These are phyloP conservation scores for Cystobasidium tubakii DNA, from an alignment of 768 basidiomycete genomes.

Conservation along the genomic window DNA sequence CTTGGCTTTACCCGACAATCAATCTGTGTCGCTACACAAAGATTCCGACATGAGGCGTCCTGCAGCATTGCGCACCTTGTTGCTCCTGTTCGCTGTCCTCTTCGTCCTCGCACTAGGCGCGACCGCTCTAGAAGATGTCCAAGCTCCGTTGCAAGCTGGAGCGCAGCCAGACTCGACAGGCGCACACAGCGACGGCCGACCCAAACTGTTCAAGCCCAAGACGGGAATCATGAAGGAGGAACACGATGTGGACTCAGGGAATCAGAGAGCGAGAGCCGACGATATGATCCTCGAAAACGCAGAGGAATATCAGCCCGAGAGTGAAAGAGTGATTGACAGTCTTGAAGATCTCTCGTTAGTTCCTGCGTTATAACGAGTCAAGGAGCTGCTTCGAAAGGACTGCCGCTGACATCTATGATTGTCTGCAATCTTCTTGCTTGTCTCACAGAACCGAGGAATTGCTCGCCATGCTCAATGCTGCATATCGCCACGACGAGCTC, in stretches of 20 bases:
- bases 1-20: too few relatives aligned
- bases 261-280: conserved; percentile 10
- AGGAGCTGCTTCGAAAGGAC: too few relatives aligned
- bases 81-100: neutral
- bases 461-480: conserved; percentile 30
- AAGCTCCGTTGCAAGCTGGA: neutral
- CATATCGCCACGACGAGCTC: conserved; percentile 29
- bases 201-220: conserved; percentile 26
- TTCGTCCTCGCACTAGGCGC: neutral
- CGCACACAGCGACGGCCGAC: neutral
- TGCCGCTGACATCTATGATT: too few relatives aligned
- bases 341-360: conserved; percentile 25
- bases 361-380: neutral
- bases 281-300: conserved; percentile 26
- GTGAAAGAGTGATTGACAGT: conserved; percentile 17
- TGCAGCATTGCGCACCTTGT: neutral
- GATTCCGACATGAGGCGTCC: neutral
- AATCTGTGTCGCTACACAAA: too few relatives aligned
- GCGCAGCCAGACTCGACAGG: neutral
- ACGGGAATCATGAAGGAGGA: conserved; percentile 25
- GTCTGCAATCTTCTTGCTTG: neutral
- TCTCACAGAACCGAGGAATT: conserved; percentile 21
- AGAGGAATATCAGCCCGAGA: conserved; percentile 30
- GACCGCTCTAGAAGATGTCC: neutral
- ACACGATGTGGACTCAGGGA: conserved; percentile 23